Conservation (phyloP, 2,329 filamentous ascomycete species). For the Volutella citrinella region DNA sequence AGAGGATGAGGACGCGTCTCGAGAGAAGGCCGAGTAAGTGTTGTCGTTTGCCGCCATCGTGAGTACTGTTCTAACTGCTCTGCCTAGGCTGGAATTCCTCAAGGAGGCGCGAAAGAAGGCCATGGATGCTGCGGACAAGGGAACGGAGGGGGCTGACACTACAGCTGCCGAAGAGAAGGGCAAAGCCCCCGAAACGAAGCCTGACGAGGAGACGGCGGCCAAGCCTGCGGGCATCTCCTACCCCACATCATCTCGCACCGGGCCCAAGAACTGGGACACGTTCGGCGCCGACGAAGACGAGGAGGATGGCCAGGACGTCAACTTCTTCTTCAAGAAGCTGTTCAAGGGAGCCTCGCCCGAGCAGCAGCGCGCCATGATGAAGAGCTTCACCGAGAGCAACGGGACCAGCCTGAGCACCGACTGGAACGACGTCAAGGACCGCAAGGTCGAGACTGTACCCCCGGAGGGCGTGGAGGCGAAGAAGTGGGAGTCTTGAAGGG, state of each 20-base stretch:
- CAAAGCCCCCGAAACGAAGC: slow-evolving; percentile 4
- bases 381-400: slow-evolving; percentile 92
- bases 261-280: slow-evolving; percentile 91
- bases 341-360: slow-evolving; percentile 77
- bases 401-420: slow-evolving; percentile 90
- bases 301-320: slow-evolving; percentile 60
- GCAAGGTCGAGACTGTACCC: slow-evolving; percentile 68
- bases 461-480: slow-evolving; percentile 77
- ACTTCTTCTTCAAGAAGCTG: slow-evolving; percentile 86
- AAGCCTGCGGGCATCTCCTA: slow-evolving; percentile 54
- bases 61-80: slow-evolving; percentile 4
- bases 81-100: slow-evolving; percentile 13
- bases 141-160: neutral
- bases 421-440: slow-evolving; percentile 76
- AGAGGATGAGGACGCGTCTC: slow-evolving; percentile 1
- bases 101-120: slow-evolving; percentile 22
- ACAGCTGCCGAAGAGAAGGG: slow-evolving; percentile 7
- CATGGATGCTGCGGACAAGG: slow-evolving; percentile 11
- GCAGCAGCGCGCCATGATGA: slow-evolving; percentile 91
- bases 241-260: slow-evolving; percentile 79
- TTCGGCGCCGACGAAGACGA: slow-evolving; percentile 56
- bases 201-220: slow-evolving; percentile 4
- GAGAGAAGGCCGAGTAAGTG: slow-evolving; percentile 21
- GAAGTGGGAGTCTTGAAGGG: slow-evolving; percentile 55
- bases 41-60: neutral